Percentiles rank a stretch among this genome's conserved stretches.
phyloP scores from a whole-genome alignment of 495 filamentous ascomycete species.

The Annulohypoxylon bovei region DNA sequence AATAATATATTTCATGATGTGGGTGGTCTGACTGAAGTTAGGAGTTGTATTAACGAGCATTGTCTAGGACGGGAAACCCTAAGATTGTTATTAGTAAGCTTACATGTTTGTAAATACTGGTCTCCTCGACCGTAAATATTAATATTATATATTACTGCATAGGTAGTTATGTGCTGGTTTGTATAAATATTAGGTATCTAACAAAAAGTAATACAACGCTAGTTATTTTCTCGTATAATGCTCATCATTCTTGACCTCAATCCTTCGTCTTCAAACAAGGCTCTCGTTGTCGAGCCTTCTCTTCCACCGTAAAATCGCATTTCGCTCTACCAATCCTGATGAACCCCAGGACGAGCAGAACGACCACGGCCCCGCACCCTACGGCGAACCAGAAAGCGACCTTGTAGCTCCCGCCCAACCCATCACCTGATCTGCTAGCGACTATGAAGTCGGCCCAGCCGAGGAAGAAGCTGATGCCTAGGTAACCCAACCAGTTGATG shows the following conservation, averaged over 20 bases:
- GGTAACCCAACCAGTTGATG: neutral
- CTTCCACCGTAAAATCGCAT: conserved; percentile 2
- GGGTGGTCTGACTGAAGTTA: too few species aligned
- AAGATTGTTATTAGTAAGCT: too few species aligned
- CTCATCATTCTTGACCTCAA: neutral
- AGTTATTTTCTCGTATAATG: neutral
- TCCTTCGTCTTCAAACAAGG: neutral
- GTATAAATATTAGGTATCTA: neutral
- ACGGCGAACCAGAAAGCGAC: conserved; percentile 4
- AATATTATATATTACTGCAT: too few species aligned
- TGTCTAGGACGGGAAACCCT: too few species aligned
- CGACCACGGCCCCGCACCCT: neutral
- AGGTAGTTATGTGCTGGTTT: too few species aligned
- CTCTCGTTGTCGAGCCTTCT: neutral
- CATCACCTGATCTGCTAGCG: neutral
- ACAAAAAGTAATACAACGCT: too few species aligned
- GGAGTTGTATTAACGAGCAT: too few species aligned
- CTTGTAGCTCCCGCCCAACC: neutral
- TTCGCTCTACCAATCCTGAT: conserved; percentile 1
- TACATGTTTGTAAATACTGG: too few species aligned
- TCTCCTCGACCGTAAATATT: too few species aligned
- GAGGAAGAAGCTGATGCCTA: neutral
- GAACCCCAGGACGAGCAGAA: conserved; percentile 1
- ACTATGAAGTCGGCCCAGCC: conserved; percentile 3
- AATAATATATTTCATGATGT: too few species aligned